Conservation (phyloP, 176 grass and related monocot species). For the Saccharum spontaneum region DNA sequence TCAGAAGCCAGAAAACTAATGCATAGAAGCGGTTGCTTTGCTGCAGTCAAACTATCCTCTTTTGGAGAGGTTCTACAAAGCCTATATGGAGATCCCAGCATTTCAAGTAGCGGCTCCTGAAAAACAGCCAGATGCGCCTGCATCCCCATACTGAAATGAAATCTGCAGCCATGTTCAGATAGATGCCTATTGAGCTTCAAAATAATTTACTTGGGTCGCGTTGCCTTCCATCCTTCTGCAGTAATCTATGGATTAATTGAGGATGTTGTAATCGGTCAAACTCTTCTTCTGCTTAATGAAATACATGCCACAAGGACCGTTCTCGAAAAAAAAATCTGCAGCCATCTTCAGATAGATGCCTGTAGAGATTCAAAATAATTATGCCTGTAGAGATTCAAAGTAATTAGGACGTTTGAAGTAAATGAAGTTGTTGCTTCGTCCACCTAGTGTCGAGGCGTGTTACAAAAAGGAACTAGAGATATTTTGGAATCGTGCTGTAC, state of each 20-base stretch:
- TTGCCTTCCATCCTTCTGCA: no score
- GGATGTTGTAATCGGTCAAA: no score
- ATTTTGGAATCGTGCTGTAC: no score
- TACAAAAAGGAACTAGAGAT: no score
- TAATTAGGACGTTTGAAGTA: not conserved
- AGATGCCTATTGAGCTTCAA: not conserved
- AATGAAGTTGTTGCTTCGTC: no score
- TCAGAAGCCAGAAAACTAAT: not conserved
- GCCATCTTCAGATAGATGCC: not conserved
- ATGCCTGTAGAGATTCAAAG: not conserved
- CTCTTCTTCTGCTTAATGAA: no score
- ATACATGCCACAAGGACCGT: no score
- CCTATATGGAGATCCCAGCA: slow-evolving; percentile 54
- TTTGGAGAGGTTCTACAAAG: slow-evolving; percentile 54
- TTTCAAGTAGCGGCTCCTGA: slow-evolving; percentile 56
- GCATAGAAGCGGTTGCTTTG: not conserved
- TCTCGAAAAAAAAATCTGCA: not conserved
- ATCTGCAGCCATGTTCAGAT: not conserved
- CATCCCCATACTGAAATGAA: not conserved
- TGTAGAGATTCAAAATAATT: not conserved
- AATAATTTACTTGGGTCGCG: not conserved
- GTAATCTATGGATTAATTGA: no score
- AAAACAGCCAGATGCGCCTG: slow-evolving; percentile 60
- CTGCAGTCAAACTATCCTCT: slow-evolving; percentile 64
- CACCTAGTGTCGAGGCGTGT: no score